Evolutionary conservation across 495 filamentous ascomycete species (phyloP).

Genomic region (Astrothelium macrocarpum): DNA sequence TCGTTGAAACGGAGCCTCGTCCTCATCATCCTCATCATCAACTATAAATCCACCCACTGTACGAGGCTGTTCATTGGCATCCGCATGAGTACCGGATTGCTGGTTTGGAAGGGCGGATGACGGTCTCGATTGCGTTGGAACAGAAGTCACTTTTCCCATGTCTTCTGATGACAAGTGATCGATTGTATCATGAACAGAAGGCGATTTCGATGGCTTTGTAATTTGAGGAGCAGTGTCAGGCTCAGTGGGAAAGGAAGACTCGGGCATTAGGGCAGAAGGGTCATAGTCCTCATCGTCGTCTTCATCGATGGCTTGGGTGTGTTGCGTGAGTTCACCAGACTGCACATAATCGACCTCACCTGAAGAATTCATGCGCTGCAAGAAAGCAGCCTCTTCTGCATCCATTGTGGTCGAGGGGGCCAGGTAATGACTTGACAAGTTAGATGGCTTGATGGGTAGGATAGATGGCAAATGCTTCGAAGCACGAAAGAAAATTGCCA

Average conservation of each 20-base stretch:
- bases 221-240: not conserved
- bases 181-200: not conserved
- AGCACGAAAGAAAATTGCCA: too few species aligned
- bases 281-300: constrained; percentile 34
- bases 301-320: constrained; percentile 6
- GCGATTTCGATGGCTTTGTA: not conserved
- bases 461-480: not conserved
- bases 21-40: constrained; percentile 48
- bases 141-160: constrained; percentile 11
- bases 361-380: constrained; percentile 16
- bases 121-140: constrained; percentile 6
- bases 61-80: constrained; percentile 43
- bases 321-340: not conserved
- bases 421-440: too few species aligned
- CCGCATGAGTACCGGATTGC: not conserved
- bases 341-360: not conserved
- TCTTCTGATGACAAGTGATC: not conserved
- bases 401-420: constrained; percentile 38
- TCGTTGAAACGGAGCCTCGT: constrained; percentile 41
- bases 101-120: constrained; percentile 6
- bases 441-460: not conserved
- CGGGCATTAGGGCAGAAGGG: constrained; percentile 24
- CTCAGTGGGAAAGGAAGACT: constrained; percentile 4
- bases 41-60: constrained; percentile 73
- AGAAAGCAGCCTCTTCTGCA: constrained; percentile 53